phyloP scores from a whole-genome alignment of 495 filamentous ascomycete genomes.

The Talaromyces stipitatus region DNA sequence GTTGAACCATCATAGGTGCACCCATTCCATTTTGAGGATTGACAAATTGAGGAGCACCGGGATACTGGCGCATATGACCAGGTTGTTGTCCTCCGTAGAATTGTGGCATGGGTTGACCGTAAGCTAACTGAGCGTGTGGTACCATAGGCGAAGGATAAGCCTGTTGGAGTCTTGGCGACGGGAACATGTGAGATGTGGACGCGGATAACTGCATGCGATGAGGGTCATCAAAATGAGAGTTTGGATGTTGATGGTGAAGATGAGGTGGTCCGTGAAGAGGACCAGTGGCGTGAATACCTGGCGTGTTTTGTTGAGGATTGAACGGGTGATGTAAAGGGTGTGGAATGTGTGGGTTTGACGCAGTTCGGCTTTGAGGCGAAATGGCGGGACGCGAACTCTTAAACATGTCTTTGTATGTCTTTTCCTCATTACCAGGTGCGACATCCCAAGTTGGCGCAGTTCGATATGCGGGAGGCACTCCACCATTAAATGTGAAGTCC shows the following conservation, averaged over 20 bases:
- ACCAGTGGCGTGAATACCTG: slow-evolving; percentile 35
- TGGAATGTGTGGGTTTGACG: slow-evolving; percentile 53
- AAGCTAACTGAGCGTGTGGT: slow-evolving; percentile 58
- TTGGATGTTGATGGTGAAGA: slow-evolving; percentile 60
- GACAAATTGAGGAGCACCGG: slow-evolving; percentile 56
- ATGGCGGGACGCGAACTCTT: slow-evolving; percentile 48
- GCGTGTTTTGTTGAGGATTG: slow-evolving; percentile 45
- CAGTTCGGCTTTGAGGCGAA: slow-evolving; percentile 58
- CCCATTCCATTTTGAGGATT: slow-evolving; percentile 57
- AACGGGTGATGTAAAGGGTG: slow-evolving; percentile 74
- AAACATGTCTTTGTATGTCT: slow-evolving; percentile 69
- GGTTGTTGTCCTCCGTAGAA: slow-evolving; percentile 53
- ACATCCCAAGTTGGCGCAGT: slow-evolving; percentile 75
- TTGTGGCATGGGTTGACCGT: slow-evolving; percentile 64
- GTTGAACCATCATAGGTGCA: slow-evolving; percentile 77
- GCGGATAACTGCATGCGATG: slow-evolving; percentile 82
- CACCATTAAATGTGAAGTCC: slow-evolving; percentile 55
- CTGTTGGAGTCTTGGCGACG: slow-evolving; percentile 69
- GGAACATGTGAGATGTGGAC: slow-evolving; percentile 66
- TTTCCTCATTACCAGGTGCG: slow-evolving; percentile 53
- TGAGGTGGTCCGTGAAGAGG: slow-evolving; percentile 59
- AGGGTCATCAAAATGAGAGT: slow-evolving; percentile 64
- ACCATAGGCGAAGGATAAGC: slow-evolving; percentile 66
- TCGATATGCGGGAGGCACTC: slow-evolving; percentile 67
- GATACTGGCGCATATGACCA: slow-evolving; percentile 34